A percentile compares a stretch with the other conserved stretches of the same genome.
Conservation (phyloP, 768 basidiomycete genomes). For the Hysterangium stoloniferum region DNA sequence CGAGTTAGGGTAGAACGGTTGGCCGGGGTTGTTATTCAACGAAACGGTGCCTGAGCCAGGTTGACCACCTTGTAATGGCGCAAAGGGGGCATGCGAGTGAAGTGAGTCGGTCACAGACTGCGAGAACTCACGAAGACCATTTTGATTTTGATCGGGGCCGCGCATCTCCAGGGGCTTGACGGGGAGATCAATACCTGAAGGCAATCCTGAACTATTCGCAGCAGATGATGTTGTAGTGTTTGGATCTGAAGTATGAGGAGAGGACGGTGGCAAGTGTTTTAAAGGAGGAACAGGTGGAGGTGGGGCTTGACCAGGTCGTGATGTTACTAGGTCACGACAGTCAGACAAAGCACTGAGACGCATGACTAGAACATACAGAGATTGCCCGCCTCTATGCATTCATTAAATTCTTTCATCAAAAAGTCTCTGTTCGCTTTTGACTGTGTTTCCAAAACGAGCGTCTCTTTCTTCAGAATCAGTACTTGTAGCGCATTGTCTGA, state of each 20-base stretch:
- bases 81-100: too few species aligned
- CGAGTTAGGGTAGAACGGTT: background rate
- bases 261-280: slow-evolving; percentile 19
- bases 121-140: too few species aligned
- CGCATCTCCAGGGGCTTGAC: too few species aligned
- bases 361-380: slow-evolving; percentile 42
- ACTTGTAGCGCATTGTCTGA: slow-evolving; percentile 69
- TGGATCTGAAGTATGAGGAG: slow-evolving; percentile 14
- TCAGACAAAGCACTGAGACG: background rate
- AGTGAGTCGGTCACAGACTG: too few species aligned
- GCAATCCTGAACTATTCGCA: too few species aligned
- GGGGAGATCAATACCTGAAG: background rate
- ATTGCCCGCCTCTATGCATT: slow-evolving; percentile 77
- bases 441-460: slow-evolving; percentile 55
- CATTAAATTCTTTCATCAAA: slow-evolving; percentile 63
- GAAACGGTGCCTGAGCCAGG: too few species aligned
- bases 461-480: slow-evolving; percentile 84
- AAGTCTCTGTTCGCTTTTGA: slow-evolving; percentile 51
- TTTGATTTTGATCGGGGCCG: too few species aligned
- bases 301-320: slow-evolving; percentile 52
- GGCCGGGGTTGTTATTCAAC: background rate
- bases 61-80: too few species aligned
- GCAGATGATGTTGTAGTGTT: slow-evolving; percentile 17
- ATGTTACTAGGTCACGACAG: slow-evolving; percentile 36
- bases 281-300: slow-evolving; percentile 50